phyloP scores from a whole-genome alignment of 257 asterid genomes.

The Euphrasia confusa region DNA sequence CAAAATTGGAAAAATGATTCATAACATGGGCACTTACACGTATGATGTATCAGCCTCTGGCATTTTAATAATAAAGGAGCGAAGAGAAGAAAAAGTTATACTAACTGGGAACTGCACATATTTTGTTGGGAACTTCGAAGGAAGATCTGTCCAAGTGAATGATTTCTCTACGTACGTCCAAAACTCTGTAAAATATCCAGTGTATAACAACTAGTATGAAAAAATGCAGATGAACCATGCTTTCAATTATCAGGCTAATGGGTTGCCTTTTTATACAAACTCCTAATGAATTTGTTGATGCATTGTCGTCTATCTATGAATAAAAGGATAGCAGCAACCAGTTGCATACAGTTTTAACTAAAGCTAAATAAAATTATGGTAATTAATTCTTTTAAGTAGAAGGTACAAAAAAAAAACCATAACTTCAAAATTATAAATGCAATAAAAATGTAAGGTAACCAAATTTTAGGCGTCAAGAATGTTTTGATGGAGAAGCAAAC shows the following conservation, averaged over 20 bases:
- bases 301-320: neutral
- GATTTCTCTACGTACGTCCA: constrained; percentile 97
- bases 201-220: constrained; percentile 4
- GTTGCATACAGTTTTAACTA: neutral
- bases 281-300: constrained; percentile 9
- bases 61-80: constrained; percentile 12
- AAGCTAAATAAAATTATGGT: constrained; percentile 10
- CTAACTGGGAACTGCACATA: constrained; percentile 94
- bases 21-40: constrained; percentile 17
- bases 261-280: constrained; percentile 16
- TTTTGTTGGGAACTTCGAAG: constrained; percentile 97
- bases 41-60: neutral
- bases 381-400: neutral
- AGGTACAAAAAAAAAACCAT: too few species aligned
- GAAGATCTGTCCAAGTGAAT: constrained; percentile 95
- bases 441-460: neutral
- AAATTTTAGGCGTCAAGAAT: constrained; percentile 8
- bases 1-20: constrained; percentile 21
- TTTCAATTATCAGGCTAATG: constrained; percentile 11
- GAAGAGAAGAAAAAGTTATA: constrained; percentile 18
- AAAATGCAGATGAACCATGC: constrained; percentile 11
- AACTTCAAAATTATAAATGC: too few species aligned
- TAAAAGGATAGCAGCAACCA: constrained; percentile 16
- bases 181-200: constrained; percentile 57
- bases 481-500: constrained; percentile 14